A percentile compares a stretch with the other conserved stretches of the same genome.
phyloP scores from a whole-genome alignment of 2,329 filamentous ascomycete genomes.

The Chaetomiaceae sp. region DNA sequence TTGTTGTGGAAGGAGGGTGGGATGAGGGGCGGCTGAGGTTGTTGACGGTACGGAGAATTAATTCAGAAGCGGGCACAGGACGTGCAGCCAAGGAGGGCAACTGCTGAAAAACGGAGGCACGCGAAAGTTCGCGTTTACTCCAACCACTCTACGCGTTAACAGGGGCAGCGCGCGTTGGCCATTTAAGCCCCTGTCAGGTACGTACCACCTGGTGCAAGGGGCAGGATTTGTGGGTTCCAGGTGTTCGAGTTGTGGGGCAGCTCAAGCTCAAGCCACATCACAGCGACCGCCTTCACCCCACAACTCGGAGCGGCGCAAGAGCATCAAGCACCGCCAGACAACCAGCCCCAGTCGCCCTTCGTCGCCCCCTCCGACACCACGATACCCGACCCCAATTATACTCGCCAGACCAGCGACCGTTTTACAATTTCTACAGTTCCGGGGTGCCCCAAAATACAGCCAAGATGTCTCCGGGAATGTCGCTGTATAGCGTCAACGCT shows the following conservation, averaged over 20 bases:
- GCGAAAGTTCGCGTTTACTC: conserved; percentile 18
- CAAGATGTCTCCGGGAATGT: conserved; percentile 70
- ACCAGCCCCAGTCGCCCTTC: not conserved
- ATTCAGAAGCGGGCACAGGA: conserved; percentile 5
- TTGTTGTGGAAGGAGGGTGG: not conserved
- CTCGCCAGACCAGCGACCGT: conserved; percentile 5
- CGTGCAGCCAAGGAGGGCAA: not conserved
- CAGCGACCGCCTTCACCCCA: conserved; percentile 19
- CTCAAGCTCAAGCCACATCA: conserved; percentile 25
- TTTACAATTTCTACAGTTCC: not conserved
- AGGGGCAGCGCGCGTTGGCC: conserved; percentile 15
- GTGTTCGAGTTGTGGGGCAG: conserved; percentile 16
- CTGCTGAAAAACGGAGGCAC: conserved; percentile 18
- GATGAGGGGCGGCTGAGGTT: not conserved
- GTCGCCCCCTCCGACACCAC: not conserved
- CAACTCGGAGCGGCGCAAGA: conserved; percentile 4
- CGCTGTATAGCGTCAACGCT: conserved; percentile 71
- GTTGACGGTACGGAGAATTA: not conserved
- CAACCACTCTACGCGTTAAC: conserved; percentile 24
- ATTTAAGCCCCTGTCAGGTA: conserved; percentile 23
- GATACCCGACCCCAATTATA: conserved; percentile 11
- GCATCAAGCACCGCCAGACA: not conserved
- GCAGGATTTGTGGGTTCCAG: too few species aligned
- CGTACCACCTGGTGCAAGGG: conserved; percentile 14
- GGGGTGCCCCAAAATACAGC: conserved; percentile 17